These are phyloP conservation scores for Ceratobasidium sp. DNA, from an alignment of 1,284 basidiomycete genomes.

Conservation along the genomic window DNA sequence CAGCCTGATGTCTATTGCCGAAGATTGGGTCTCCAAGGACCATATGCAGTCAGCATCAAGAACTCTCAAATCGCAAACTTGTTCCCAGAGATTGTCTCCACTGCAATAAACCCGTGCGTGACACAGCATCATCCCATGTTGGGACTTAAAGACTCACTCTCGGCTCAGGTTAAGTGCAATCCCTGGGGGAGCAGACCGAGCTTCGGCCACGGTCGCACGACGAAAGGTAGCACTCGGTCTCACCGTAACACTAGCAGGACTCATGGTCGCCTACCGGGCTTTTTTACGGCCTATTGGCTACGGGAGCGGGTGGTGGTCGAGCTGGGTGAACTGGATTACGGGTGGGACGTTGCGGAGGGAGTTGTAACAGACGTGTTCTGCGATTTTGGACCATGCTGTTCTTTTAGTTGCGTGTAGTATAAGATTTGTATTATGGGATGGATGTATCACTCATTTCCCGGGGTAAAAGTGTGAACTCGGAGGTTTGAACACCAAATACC, in stretches of 20 bases:
- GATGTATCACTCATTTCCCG: background rate
- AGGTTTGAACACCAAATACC: background rate
- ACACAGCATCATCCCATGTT: conserved; percentile 13
- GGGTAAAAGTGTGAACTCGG: background rate
- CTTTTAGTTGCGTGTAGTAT: background rate
- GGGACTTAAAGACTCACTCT: conserved; percentile 46
- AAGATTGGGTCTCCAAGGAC: conserved; percentile 85
- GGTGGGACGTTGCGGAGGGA: conserved; percentile 46
- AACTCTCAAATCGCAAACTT: conserved; percentile 90
- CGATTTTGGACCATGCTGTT: background rate
- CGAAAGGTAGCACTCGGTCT: conserved; percentile 62
- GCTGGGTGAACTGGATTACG: conserved; percentile 46
- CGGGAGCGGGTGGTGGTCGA: conserved; percentile 41
- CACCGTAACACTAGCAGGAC: conserved; percentile 76
- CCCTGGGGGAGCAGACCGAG: conserved; percentile 82
- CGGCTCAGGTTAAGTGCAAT: conserved; percentile 64
- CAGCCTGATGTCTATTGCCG: conserved; percentile 98
- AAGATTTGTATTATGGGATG: conserved; percentile 1
- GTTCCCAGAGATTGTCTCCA: conserved; percentile 85
- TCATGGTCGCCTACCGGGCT: conserved; percentile 74
- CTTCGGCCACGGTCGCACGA: conserved; percentile 74
- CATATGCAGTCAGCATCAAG: conserved; percentile 91
- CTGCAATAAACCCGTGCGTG: conserved; percentile 87
- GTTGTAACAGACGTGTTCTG: conserved; percentile 15
- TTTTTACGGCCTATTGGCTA: conserved; percentile 38